phyloP scores from a whole-genome alignment of 345 rosid species.

The Corchorus olitorius region DNA sequence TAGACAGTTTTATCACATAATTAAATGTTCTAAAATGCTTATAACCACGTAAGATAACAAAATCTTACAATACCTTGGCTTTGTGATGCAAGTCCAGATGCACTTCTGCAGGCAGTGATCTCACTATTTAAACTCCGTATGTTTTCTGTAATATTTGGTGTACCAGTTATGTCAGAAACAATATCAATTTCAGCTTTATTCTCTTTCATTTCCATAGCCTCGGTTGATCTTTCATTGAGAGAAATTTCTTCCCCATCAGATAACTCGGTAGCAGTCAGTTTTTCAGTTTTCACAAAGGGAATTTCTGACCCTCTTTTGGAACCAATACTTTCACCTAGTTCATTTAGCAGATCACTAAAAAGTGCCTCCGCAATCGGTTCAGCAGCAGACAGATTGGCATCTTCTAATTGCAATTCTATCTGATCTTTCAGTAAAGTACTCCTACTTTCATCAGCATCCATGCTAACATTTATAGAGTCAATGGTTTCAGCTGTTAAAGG shows the following conservation, averaged over 20 bases:
- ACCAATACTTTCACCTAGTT: constrained; percentile 11
- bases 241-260: background rate
- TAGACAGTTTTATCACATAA: background rate
- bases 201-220: background rate
- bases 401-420: constrained; percentile 1
- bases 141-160: constrained; percentile 4
- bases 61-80: constrained; percentile 19
- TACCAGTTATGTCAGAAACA: background rate
- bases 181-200: background rate
- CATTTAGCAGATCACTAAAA: constrained; percentile 8
- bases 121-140: background rate
- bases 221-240: background rate
- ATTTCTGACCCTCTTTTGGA: constrained; percentile 9
- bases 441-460: background rate
- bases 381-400: background rate
- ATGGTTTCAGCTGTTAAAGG: background rate
- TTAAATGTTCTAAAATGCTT: background rate
- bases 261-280: background rate
- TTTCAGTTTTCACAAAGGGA: constrained; percentile 1
- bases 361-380: constrained; percentile 6
- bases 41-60: background rate
- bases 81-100: background rate
- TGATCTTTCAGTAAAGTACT: background rate
- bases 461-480: background rate
- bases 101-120: background rate